phyloP scores from a whole-genome alignment of 352 stramenopile genomes.

The Elongisporangium anandrum region DNA sequence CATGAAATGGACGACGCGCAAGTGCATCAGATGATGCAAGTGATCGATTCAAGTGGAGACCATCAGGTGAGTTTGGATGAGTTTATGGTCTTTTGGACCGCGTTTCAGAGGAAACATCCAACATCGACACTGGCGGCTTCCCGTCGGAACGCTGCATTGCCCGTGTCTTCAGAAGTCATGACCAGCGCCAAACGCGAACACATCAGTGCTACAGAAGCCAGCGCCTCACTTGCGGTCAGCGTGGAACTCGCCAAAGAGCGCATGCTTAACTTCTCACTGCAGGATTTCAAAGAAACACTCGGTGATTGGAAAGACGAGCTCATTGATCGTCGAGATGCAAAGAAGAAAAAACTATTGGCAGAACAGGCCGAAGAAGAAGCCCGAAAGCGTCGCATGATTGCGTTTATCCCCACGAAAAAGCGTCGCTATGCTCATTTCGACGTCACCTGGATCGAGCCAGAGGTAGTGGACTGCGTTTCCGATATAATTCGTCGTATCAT shows the following conservation, averaged over 20 bases:
- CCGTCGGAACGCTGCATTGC: constrained; percentile 2
- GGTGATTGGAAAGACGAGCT: constrained; percentile 59
- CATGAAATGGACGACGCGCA: constrained; percentile 38
- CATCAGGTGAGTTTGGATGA: constrained; percentile 52
- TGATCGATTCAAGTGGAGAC: constrained; percentile 64
- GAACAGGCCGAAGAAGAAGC: constrained; percentile 14
- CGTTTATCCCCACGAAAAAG: constrained; percentile 37
- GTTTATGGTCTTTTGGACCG: constrained; percentile 65
- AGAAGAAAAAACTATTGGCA: constrained; percentile 17
- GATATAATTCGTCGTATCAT: constrained; percentile 35
- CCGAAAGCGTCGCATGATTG: constrained; percentile 3
- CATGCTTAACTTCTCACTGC: constrained; percentile 39
- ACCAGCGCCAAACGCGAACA: constrained; percentile 1
- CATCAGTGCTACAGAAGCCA: constrained; percentile 13
- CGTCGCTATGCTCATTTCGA: constrained; percentile 50
- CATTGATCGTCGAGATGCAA: constrained; percentile 18
- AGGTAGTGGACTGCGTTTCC: constrained; percentile 48
- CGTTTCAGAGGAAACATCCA: constrained; percentile 33
- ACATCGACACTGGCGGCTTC: constrained; percentile 16
- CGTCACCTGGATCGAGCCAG: constrained; percentile 59
- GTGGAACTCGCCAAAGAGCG: constrained; percentile 50
- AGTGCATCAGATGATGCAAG: constrained; percentile 44
- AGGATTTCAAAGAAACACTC: constrained; percentile 35
- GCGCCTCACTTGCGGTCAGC: constrained; percentile 32
- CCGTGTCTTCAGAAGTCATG: neutral